Base-by-base conservation (phyloP, 352 stramenopile species). In the Globisporangium spiculum region DNA sequence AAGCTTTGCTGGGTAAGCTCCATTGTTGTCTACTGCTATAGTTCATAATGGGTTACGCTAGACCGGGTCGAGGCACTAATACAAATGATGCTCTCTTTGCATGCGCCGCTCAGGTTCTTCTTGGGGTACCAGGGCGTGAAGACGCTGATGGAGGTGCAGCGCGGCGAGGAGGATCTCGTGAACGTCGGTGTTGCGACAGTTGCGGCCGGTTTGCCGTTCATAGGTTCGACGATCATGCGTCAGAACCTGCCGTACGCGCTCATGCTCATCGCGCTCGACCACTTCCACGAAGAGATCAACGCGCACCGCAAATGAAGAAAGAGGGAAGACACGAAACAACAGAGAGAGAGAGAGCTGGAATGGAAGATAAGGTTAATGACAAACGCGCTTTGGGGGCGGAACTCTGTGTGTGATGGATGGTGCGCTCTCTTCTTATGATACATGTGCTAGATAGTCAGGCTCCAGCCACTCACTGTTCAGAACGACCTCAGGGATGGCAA, bases 221-320 rank as follows among this genome's bases (percentile, higher is more conserved):
- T 91, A 8, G 75, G 80, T 24, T 87, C 79, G 9, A 80, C 75
- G 9, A 68, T 89, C 55, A 85, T 94, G 71, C 84, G 85, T 20
- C 81, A 90, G 69, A 92, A 94, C 69, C 60, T 90, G 64, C 83
- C 83, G 20, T 94, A 92, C 65, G 86, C 84, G 22, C 62, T 89
- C 48, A 91, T 94, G 79, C 76, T 94, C 62, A 75, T 94, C 46
- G 84, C 72, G 38, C 79, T 94, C 1, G 86, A 94, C 60, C 83
- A 92, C 58, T 94, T 94, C 63, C 86, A 94, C 66, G 86, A 93
- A 66, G 83, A 92, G 62, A 82, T 93, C 61, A 91, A 77, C 63
- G 77, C 84, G 18, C 77, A 70, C 53, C 86, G 83, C 65, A 85
- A 69, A 56, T 78, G 36, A 14, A 58, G 8, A 26, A 41, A 58